Percentiles rank a stretch among this genome's conserved stretches.
phyloP scores from a whole-genome alignment of 257 asterid genomes.

The Misopates orontium region DNA sequence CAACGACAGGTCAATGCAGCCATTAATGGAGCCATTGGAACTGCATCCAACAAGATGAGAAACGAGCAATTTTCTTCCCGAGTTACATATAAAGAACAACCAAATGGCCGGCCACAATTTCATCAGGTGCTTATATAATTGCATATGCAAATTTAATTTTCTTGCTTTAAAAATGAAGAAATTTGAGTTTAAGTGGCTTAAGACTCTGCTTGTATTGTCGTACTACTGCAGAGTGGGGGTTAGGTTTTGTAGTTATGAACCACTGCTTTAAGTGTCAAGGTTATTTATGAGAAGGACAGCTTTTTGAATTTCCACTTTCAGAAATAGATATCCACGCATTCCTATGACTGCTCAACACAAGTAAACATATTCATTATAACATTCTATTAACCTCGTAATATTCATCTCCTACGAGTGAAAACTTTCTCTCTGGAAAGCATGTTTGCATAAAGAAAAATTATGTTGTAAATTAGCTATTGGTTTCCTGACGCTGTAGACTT shows the following conservation, averaged over 20 bases:
- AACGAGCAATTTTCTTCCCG: constrained; percentile 35
- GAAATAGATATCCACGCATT: too few species aligned
- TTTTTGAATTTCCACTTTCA: too few species aligned
- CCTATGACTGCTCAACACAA: too few species aligned
- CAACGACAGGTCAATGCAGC: constrained; percentile 53
- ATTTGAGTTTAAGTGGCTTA: not conserved
- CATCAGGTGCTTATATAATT: constrained; percentile 41
- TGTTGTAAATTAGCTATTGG: not conserved
- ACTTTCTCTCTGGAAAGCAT: not conserved
- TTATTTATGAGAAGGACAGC: too few species aligned
- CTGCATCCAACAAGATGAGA: constrained; percentile 45
- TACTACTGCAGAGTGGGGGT: too few species aligned
- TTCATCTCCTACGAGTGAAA: not conserved
- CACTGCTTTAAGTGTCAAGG: too few species aligned
- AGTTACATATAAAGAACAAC: constrained; percentile 28
- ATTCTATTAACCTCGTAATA: too few species aligned
- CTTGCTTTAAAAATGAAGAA: not conserved
- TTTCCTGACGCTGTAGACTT: not conserved
- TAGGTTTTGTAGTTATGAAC: too few species aligned
- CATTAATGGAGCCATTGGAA: constrained; percentile 47
- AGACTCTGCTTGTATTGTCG: too few species aligned
- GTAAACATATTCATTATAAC: too few species aligned
- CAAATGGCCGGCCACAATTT: constrained; percentile 34
- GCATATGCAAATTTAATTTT: constrained; percentile 3
- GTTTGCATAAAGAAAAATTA: too few species aligned